Evolutionary conservation across 495 filamentous ascomycete species (phyloP).

Genomic region (Ramalina peruviana): DNA sequence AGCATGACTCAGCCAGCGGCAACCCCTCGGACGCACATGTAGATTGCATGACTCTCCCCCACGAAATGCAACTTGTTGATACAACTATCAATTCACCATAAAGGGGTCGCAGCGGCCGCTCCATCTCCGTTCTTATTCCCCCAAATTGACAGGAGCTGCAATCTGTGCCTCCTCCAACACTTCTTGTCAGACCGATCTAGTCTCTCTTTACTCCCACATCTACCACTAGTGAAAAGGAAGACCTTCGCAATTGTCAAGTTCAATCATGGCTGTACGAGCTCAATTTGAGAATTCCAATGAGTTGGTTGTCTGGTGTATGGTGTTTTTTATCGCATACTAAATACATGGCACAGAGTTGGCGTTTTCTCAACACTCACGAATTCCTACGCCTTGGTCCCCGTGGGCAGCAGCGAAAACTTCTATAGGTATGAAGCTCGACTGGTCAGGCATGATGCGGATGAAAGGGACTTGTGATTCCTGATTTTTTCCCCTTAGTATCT

Average conservation of each 20-base stretch:
- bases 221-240: neutral
- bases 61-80: too few relatives aligned
- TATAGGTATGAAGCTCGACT: slow-evolving; percentile 47
- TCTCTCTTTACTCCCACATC: neutral
- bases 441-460: neutral
- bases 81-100: too few relatives aligned
- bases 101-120: too few relatives aligned
- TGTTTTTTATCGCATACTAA: neutral
- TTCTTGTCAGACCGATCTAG: too few relatives aligned
- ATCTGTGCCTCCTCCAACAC: too few relatives aligned
- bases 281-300: slow-evolving; percentile 99
- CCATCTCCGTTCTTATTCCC: too few relatives aligned
- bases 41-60: too few relatives aligned
- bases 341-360: slow-evolving; percentile 56
- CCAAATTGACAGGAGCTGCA: too few relatives aligned
- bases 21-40: too few relatives aligned
- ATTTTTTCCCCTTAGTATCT: slow-evolving; percentile 37
- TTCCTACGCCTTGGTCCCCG: slow-evolving; percentile 81
- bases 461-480: neutral
- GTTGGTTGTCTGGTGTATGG: slow-evolving; percentile 34
- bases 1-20: too few relatives aligned
- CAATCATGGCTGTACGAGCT: slow-evolving; percentile 63
- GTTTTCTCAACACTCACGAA: slow-evolving; percentile 95
- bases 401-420: slow-evolving; percentile 95
- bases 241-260: neutral